Base-by-base conservation (phyloP, 352 stramenopile genomes). In the Blastocystis sp. region DNA sequence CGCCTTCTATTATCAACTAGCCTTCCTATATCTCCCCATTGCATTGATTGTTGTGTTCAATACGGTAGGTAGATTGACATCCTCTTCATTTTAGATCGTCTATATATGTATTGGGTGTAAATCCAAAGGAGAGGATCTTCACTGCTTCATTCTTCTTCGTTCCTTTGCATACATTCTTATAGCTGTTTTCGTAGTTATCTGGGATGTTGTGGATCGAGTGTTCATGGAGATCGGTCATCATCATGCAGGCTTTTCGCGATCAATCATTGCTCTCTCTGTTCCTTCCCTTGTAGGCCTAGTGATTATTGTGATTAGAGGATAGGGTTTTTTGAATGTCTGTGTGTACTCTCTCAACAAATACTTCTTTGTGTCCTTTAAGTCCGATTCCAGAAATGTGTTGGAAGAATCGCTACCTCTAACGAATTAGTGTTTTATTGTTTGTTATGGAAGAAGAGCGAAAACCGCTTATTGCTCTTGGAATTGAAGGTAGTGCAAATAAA, bases 401-500 rank as follows among this genome's bases (percentile, higher is more conserved):
- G 62, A 75, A 44, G 30, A 48, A 48, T 48, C 40, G 40, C 9
- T 48, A 48, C 40, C 40, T 9, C 9, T 48, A 48, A 48, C 40
- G 40, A 48, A 48, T 48, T 48, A 48, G 40, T 48, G 40, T 9
- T 48, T 48, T 48, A 9, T 48, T 48, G 40, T 48, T 48, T 62
- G 40, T 40, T 76, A 76, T 76, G 64, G 7, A 53, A 27, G 42
- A 19, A 22, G 33, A 82, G 27, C 53, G 37, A 37, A 82, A 60
- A 82, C 30, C 53, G n/a, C 27, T 91, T 24, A 93, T 98, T 70
- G 96, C 97, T 51, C 92, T 99, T 59, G 97, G 96, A 70, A 98
- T 99, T 90, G 97, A 99, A 92, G 97, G 96, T 53, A 98, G 94
- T 77, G 97, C 97, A 54, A 99, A 99, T 93, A 99, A 99, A 91